Base-by-base conservation (phyloP, 345 rosid genomes). In the Kandelia obovata region DNA sequence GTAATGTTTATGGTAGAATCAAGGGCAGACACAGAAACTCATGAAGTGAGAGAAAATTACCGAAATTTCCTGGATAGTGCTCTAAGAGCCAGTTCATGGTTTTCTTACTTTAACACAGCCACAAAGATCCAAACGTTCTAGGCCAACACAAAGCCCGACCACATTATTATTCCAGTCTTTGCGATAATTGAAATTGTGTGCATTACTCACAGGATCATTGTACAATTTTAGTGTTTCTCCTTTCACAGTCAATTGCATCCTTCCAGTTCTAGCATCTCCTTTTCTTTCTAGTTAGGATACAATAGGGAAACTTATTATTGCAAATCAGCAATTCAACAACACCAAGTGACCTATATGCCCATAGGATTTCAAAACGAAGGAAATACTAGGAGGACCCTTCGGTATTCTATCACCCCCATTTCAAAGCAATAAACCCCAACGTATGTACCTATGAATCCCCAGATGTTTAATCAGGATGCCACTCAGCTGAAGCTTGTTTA, bases 241-340 rank as follows among this genome's bases (percentile, higher is more conserved):
- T 55, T 3, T 5, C 23, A 25, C 11, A 56, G 28, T n/a, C 32
- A 17, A 13, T 53, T 27, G 7, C 26, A 11, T 58, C 17, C 27
- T 67, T n/a, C 52, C 23, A n/a, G 52, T 55, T 21, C 20, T 55
- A 53, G 10, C 1, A 17, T 32, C 51, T 46, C 34, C 32, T 28
- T 68, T 43, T 19, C 6, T 39, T 35, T 7, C 9, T 58, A 32
- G 28, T 68, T 39, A 19, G 16, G 56, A 37, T 58, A 23, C n/a
- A 23, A 68, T 53, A 71, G 15, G 52, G 27, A 53, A 71, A 35
- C 61, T 70, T 35, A 30, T 9, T 37, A 35, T 19, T 70, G 11
- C 43, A 69, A 60, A 17, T 27, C 49, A 61, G 7, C 13, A 1
- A 25, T 59, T 31, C 39, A 58, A 58, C 43, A 67, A 16, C 61